Conservation (phyloP, 1,139 yeast species). For the Suhomyces panamericanus region DNA sequence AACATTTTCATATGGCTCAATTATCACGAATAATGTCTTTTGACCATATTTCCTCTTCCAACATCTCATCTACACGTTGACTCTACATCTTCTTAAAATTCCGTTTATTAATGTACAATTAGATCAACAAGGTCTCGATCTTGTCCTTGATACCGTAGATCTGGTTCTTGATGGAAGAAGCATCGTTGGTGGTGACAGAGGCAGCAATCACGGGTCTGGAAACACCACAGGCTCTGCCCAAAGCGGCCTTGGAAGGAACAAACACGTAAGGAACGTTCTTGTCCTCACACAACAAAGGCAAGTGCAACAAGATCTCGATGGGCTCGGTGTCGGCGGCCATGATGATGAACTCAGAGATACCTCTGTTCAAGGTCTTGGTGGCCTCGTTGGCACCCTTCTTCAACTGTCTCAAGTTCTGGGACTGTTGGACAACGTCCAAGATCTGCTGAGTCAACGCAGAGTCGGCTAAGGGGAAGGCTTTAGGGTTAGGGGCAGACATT, state of each 20-base stretch:
- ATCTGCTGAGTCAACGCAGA: slow-evolving; percentile 94
- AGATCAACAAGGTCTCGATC: slow-evolving; percentile 96
- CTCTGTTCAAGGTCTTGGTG: slow-evolving; percentile 99
- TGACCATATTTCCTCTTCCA: too few species aligned
- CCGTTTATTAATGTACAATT: slow-evolving; percentile 23
- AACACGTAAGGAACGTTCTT: slow-evolving; percentile 99
- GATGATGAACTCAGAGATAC: slow-evolving; percentile 98
- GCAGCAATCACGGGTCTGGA: slow-evolving; percentile 99
- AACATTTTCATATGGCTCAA: too few species aligned
- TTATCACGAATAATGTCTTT: too few species aligned
- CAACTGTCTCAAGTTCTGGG: slow-evolving; percentile 96
- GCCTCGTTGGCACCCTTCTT: slow-evolving; percentile 99
- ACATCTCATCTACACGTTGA: neutral
- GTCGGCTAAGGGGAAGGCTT: slow-evolving; percentile 98
- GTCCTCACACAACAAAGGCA: slow-evolving; percentile 97
- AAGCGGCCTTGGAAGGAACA: slow-evolving; percentile 97
- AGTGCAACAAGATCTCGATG: slow-evolving; percentile 94
- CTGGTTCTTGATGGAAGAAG: slow-evolving; percentile 96
- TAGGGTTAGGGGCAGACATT: slow-evolving; percentile 84
- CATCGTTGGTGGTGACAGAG: slow-evolving; percentile 96
- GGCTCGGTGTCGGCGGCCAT: slow-evolving; percentile 99
- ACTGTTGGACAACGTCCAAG: slow-evolving; percentile 96
- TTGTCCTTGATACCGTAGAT: slow-evolving; percentile 97
- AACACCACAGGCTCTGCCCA: slow-evolving; percentile 99
- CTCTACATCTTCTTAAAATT: neutral